Conservation (phyloP, 805 yeast genomes). For the Cyberlindnera suaveolens region DNA sequence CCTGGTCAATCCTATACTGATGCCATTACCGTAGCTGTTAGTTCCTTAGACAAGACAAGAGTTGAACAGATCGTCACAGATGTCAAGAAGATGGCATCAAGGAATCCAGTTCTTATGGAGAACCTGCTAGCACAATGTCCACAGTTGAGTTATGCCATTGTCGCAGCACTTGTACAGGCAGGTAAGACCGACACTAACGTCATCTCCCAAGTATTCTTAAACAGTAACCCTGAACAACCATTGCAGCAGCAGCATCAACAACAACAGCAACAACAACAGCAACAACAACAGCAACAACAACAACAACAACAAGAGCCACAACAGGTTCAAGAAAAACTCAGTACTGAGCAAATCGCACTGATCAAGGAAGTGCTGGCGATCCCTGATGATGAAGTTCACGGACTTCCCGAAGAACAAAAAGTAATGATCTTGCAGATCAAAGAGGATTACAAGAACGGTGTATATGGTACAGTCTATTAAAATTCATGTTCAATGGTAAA, state of each 20-base stretch:
- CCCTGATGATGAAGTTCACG: slow-evolving; percentile 43
- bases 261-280: slow-evolving; percentile 1
- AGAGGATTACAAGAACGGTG: slow-evolving; percentile 23
- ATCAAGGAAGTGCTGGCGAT: slow-evolving; percentile 47
- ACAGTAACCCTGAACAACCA: neutral
- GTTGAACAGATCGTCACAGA: slow-evolving; percentile 47
- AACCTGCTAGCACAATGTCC: slow-evolving; percentile 64
- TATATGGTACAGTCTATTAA: slow-evolving; percentile 19
- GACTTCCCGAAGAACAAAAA: slow-evolving; percentile 47
- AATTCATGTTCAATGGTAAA: neutral
- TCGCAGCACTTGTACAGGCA: slow-evolving; percentile 53
- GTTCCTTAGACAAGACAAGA: slow-evolving; percentile 40
- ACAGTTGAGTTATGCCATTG: slow-evolving; percentile 76
- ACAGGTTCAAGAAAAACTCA: slow-evolving; percentile 15
- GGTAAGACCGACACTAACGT: slow-evolving; percentile 3
- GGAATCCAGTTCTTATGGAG: slow-evolving; percentile 52
- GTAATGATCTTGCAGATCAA: slow-evolving; percentile 21
- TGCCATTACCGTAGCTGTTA: slow-evolving; percentile 41
- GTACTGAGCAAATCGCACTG: slow-evolving; percentile 36
- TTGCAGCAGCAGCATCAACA: neutral
- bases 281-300: neutral
- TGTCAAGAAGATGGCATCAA: slow-evolving; percentile 50
- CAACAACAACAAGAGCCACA: neutral
- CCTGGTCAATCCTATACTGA: slow-evolving; percentile 24
- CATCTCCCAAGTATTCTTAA: slow-evolving; percentile 34